Conservation (phyloP, 2,329 filamentous ascomycete species). For the Neonectria sp. region DNA sequence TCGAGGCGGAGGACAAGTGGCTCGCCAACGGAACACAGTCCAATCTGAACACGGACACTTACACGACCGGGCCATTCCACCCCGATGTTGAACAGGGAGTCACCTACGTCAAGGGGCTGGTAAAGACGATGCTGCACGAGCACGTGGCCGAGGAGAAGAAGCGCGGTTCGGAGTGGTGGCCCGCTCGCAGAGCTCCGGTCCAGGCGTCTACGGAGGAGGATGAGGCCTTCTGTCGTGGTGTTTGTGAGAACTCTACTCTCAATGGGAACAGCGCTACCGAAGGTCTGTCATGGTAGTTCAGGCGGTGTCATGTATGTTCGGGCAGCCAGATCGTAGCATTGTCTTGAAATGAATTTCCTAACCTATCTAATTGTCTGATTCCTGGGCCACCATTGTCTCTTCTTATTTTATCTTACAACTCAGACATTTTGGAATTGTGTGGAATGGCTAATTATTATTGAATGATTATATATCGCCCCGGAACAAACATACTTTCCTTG, state of each 20-base stretch:
- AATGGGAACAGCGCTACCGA: neutral
- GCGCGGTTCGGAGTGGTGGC: constrained; percentile 25
- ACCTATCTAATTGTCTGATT: too few species aligned
- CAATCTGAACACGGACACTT: constrained; percentile 73
- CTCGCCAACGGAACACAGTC: constrained; percentile 71
- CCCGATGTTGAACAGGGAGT: constrained; percentile 68
- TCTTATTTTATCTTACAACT: too few species aligned
- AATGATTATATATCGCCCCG: too few species aligned
- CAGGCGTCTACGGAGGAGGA: constrained; percentile 12
- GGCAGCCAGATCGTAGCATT: too few species aligned
- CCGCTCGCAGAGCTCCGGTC: constrained; percentile 17
- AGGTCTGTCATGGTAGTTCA: constrained; percentile 12
- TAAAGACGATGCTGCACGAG: constrained; percentile 21
- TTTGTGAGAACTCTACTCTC: constrained; percentile 14
- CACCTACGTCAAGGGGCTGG: constrained; percentile 16
- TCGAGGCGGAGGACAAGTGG: constrained; percentile 75
- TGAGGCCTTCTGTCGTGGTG: constrained; percentile 23
- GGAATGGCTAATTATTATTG: too few species aligned
- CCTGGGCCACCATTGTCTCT: too few species aligned
- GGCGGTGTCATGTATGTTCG: neutral
- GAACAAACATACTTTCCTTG: too few species aligned
- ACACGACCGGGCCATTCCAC: constrained; percentile 74
- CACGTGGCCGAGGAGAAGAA: constrained; percentile 26
- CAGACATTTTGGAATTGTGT: too few species aligned
- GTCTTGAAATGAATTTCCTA: too few species aligned